Evolutionary conservation across 2,329 filamentous ascomycete genomes (phyloP).

Genomic region (Diaporthe destruens): DNA sequence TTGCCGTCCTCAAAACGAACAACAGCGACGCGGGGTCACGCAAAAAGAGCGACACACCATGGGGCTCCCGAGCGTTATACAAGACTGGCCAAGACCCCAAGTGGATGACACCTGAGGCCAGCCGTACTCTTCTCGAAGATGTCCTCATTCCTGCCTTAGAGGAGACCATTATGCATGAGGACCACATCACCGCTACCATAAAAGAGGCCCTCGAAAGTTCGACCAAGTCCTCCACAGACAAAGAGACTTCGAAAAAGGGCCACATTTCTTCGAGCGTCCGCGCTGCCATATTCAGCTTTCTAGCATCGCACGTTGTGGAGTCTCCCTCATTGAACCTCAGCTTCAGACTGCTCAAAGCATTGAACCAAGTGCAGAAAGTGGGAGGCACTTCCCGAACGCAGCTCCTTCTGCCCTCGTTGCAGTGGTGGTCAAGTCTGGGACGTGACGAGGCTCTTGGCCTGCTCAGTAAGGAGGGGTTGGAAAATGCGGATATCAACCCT

Average conservation of each 20-base stretch:
- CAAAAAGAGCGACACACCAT: conserved; percentile 60
- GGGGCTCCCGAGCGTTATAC: conserved; percentile 77
- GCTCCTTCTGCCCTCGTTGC: conserved; percentile 80
- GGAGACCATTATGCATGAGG: conserved; percentile 85
- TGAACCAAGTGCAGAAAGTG: conserved; percentile 80
- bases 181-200: conserved; percentile 76
- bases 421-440: conserved; percentile 73
- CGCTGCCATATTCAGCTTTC: conserved; percentile 75
- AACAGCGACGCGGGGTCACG: conserved; percentile 49
- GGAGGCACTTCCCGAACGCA: conserved; percentile 78
- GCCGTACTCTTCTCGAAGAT: conserved; percentile 71
- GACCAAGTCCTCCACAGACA: conserved; percentile 48
- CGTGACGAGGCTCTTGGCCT: conserved; percentile 63
- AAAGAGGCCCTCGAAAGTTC: conserved; percentile 69
- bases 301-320: conserved; percentile 78
- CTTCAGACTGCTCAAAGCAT: conserved; percentile 75
- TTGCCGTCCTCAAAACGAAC: conserved; percentile 62
- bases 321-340: conserved; percentile 80
- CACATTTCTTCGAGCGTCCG: conserved; percentile 72
- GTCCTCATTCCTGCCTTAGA: conserved; percentile 82
- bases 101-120: conserved; percentile 70
- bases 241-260: conserved; percentile 56
- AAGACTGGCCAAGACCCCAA: conserved; percentile 65
- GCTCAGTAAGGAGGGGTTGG: conserved; percentile 56
- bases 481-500: conserved; percentile 51